A percentile compares a stretch with the other conserved stretches of the same genome.
Evolutionary conservation across 177 flowering plant genomes (phyloP).

Genomic region (Vitis hybrid): DNA sequence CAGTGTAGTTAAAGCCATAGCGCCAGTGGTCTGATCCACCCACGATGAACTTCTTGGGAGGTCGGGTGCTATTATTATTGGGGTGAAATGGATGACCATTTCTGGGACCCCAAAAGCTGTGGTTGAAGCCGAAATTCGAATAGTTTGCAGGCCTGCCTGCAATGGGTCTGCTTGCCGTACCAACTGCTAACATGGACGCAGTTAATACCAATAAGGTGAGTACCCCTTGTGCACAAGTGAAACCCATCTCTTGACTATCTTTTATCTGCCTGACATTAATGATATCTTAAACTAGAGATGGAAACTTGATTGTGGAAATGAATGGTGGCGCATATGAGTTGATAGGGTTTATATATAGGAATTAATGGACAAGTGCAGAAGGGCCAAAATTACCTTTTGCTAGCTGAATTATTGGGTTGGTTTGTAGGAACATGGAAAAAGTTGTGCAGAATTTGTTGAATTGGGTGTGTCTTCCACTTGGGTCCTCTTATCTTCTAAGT

Average conservation of each 20-base stretch:
- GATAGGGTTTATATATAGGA: too few relatives aligned
- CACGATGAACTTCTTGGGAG: constrained; percentile 22
- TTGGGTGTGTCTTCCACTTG: too few relatives aligned
- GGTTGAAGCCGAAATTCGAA: constrained; percentile 47
- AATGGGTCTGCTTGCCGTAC: constrained; percentile 14
- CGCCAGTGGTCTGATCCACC: constrained; percentile 38
- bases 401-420: too few relatives aligned
- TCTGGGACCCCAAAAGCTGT: constrained; percentile 40
- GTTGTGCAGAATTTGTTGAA: too few relatives aligned
- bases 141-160: constrained; percentile 33
- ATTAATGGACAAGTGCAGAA: too few relatives aligned
- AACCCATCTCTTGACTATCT: neutral
- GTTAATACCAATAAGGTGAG: constrained; percentile 5
- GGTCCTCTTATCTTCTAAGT: too few relatives aligned
- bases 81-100: constrained; percentile 33
- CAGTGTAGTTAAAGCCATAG: constrained; percentile 33
- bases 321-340: too few relatives aligned
- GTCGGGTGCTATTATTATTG: constrained; percentile 27
- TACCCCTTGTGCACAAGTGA: constrained; percentile 2
- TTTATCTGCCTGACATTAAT: too few relatives aligned
- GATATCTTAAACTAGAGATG: too few relatives aligned
- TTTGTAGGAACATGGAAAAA: too few relatives aligned
- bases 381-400: too few relatives aligned
- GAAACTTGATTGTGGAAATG: too few relatives aligned
- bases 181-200: constrained; percentile 14